phyloP scores from a whole-genome alignment of 2,329 filamentous ascomycete species.

The Lithohypha guttulata region DNA sequence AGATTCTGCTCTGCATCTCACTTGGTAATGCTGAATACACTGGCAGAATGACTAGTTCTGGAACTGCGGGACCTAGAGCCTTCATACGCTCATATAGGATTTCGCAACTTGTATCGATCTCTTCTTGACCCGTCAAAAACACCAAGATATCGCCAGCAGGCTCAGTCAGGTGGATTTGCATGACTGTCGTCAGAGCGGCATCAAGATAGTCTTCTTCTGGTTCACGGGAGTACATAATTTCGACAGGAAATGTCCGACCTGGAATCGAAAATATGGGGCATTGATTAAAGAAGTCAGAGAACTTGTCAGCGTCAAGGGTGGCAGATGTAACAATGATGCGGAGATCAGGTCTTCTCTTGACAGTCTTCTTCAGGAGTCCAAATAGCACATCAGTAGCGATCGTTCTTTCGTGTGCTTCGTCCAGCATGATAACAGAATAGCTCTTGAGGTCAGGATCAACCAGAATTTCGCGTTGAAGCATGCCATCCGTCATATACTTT shows the following conservation, averaged over 20 bases:
- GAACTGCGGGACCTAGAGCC: constrained; percentile 76
- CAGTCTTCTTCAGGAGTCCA: constrained; percentile 82
- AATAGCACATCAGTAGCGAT: constrained; percentile 95
- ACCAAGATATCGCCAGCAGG: constrained; percentile 88
- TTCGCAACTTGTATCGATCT: constrained; percentile 92
- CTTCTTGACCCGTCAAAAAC: constrained; percentile 93
- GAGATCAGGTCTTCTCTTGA: constrained; percentile 74
- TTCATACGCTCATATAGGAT: constrained; percentile 95
- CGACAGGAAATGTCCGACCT: constrained; percentile 87
- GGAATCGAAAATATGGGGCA: constrained; percentile 96
- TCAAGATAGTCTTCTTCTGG: constrained; percentile 95
- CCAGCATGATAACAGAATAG: constrained; percentile 95
- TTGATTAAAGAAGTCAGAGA: constrained; percentile 89
- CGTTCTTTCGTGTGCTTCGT: constrained; percentile 95
- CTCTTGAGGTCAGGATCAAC: constrained; percentile 78
- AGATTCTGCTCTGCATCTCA: constrained; percentile 89
- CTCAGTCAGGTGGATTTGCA: constrained; percentile 95
- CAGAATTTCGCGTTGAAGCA: constrained; percentile 90
- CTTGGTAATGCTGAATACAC: constrained; percentile 92
- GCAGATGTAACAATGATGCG: constrained; percentile 96
- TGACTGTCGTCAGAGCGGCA: constrained; percentile 85
- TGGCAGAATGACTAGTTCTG: constrained; percentile 82
- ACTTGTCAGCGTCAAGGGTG: constrained; percentile 93
- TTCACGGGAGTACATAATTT: constrained; percentile 88
- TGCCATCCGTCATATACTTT: constrained; percentile 99